These are phyloP conservation scores for Paecilomyces fulvus DNA, from an alignment of 2,329 filamentous ascomycete species.

Conservation along the genomic window DNA sequence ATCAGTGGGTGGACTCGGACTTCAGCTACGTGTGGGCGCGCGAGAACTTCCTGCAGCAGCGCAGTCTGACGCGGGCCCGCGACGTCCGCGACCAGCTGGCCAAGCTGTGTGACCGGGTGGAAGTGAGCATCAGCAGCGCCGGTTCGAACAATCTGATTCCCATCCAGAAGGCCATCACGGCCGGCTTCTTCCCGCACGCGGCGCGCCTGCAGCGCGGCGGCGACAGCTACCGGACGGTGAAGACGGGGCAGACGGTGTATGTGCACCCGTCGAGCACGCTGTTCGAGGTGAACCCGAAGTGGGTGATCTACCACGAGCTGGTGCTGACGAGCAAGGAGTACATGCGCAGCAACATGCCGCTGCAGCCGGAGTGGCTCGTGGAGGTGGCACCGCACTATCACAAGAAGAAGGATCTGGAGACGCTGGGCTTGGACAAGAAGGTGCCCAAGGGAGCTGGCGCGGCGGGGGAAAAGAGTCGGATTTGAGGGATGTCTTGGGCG, in stretches of 20 bases:
- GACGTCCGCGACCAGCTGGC: conserved; percentile 89
- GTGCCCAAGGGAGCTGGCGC: conserved; percentile 53
- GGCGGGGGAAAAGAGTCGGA: conserved; percentile 31
- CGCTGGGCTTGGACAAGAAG: conserved; percentile 66
- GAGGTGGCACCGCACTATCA: conserved; percentile 93
- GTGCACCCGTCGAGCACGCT: conserved; percentile 84
- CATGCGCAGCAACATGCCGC: conserved; percentile 77
- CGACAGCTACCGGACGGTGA: conserved; percentile 82
- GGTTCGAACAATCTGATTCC: conserved; percentile 65
- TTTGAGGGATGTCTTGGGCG: conserved; percentile 5
- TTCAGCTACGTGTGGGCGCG: conserved; percentile 80
- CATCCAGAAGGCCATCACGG: conserved; percentile 79
- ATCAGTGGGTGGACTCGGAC: conserved; percentile 89
- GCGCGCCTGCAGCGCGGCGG: conserved; percentile 75
- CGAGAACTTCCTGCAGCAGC: conserved; percentile 90
- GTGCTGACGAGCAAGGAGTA: conserved; percentile 95
- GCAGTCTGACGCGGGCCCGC: conserved; percentile 76
- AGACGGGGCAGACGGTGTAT: conserved; percentile 79
- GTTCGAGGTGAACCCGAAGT: conserved; percentile 71
- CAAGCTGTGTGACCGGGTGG: conserved; percentile 87
- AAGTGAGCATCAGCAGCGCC: conserved; percentile 61
- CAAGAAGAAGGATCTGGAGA: conserved; percentile 83
- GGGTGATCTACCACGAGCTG: conserved; percentile 77
- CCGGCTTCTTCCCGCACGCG: conserved; percentile 91
- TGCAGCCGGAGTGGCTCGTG: conserved; percentile 74